Conservation (phyloP, 768 basidiomycete genomes). For the Termitomyces sp. region DNA sequence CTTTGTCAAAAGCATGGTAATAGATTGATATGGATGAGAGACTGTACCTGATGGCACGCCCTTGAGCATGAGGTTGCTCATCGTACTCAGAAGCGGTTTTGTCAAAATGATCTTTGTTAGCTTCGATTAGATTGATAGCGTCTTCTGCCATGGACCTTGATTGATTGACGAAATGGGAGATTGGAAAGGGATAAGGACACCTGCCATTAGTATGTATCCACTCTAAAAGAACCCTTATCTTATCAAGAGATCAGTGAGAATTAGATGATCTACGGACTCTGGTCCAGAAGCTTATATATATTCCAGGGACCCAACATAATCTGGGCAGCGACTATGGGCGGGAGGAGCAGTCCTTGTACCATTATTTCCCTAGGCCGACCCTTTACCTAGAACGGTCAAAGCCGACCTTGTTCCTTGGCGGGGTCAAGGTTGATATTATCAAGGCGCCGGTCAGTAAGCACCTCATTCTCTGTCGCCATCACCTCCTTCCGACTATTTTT, state of each 20-base stretch:
- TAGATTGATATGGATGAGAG: background rate
- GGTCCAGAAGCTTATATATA: no score
- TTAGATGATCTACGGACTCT: background rate
- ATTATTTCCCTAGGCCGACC: no score
- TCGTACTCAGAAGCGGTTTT: constrained; percentile 13
- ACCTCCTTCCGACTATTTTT: no score
- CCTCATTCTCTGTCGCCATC: no score
- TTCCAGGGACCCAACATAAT: no score
- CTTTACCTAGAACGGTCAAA: no score
- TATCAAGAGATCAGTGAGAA: background rate
- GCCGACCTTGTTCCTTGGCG: no score
- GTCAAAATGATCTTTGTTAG: constrained; percentile 16
- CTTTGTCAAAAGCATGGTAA: background rate
- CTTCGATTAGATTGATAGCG: constrained; percentile 4
- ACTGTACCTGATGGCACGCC: constrained; percentile 11
- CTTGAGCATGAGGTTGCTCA: constrained; percentile 9
- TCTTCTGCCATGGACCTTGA: background rate
- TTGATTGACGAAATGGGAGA: background rate
- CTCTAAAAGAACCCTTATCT: background rate
- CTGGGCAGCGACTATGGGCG: no score
- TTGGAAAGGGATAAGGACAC: background rate
- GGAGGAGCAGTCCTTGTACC: no score
- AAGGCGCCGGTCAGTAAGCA: no score
- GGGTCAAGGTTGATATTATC: no score
- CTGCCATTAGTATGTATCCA: background rate